These are phyloP conservation scores for Lasiodiplodia citricola DNA, from an alignment of 2,329 filamentous ascomycete species.

Conservation along the genomic window DNA sequence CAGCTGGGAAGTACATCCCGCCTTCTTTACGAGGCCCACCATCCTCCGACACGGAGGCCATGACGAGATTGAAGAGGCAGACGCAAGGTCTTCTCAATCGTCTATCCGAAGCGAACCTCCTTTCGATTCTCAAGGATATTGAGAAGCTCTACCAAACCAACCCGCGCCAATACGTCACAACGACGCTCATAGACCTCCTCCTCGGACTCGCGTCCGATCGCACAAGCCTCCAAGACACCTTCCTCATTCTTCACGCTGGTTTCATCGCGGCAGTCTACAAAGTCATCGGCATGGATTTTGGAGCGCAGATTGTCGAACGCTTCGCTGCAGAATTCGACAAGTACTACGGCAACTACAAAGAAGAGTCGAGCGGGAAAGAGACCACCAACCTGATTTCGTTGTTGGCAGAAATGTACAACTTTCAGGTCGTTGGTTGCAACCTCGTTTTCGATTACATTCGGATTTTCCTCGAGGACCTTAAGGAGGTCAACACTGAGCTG, in stretches of 20 bases:
- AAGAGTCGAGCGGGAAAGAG: slow-evolving; percentile 59
- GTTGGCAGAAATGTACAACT: slow-evolving; percentile 86
- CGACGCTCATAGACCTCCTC: slow-evolving; percentile 76
- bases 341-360: slow-evolving; percentile 58
- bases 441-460: slow-evolving; percentile 92
- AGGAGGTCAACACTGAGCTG: slow-evolving; percentile 86
- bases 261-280: slow-evolving; percentile 90
- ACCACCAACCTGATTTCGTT: slow-evolving; percentile 80
- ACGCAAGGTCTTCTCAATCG: slow-evolving; percentile 90
- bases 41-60: slow-evolving; percentile 68
- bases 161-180: slow-evolving; percentile 86
- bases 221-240: slow-evolving; percentile 81
- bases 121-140: slow-evolving; percentile 81
- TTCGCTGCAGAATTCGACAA: slow-evolving; percentile 76
- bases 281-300: slow-evolving; percentile 85
- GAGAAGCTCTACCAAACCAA: slow-evolving; percentile 84
- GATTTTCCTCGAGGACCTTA: slow-evolving; percentile 73
- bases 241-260: slow-evolving; percentile 86
- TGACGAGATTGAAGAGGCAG: slow-evolving; percentile 75
- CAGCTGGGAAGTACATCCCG: slow-evolving; percentile 79
- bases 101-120: slow-evolving; percentile 86
- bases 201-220: slow-evolving; percentile 80
- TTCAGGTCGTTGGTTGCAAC: slow-evolving; percentile 81
- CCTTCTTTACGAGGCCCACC: slow-evolving; percentile 75
- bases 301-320: slow-evolving; percentile 81